Conservation (phyloP, 1,284 basidiomycete genomes). For the Moesziomyces parantarcticus region DNA sequence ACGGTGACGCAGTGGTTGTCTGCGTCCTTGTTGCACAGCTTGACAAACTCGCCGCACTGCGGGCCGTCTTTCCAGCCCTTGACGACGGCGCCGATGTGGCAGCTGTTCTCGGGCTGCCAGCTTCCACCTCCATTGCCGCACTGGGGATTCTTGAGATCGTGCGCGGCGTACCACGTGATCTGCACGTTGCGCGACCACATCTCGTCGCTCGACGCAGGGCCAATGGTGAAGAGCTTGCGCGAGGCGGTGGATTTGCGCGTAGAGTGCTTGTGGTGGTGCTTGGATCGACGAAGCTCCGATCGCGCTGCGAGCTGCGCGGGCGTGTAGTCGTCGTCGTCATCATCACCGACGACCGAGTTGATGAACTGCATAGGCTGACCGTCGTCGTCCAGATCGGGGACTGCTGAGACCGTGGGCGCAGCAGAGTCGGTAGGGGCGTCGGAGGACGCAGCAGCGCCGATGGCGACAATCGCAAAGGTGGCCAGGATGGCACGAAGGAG, state of each 20-base stretch:
- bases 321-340: slow-evolving; percentile 50
- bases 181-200: slow-evolving; percentile 38
- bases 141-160: slow-evolving; percentile 61
- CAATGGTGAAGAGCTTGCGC: slow-evolving; percentile 36
- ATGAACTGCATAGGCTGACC: slow-evolving; percentile 49
- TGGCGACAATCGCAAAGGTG: slow-evolving; percentile 15
- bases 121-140: slow-evolving; percentile 56
- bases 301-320: slow-evolving; percentile 39
- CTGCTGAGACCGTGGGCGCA: neutral
- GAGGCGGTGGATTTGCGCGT: slow-evolving; percentile 9
- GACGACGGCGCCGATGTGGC: slow-evolving; percentile 62
- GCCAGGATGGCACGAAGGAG: slow-evolving; percentile 29
- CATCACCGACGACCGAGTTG: slow-evolving; percentile 55
- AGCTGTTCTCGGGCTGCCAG: slow-evolving; percentile 58
- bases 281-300: slow-evolving; percentile 31
- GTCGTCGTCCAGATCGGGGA: slow-evolving; percentile 41
- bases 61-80: slow-evolving; percentile 52
- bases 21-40: slow-evolving; percentile 57
- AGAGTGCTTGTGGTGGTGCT: slow-evolving; percentile 45
- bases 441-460: slow-evolving; percentile 10
- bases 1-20: slow-evolving; percentile 51
- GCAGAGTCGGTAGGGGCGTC: slow-evolving; percentile 1
- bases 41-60: slow-evolving; percentile 63
- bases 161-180: slow-evolving; percentile 63
- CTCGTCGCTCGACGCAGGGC: slow-evolving; percentile 21